phyloP scores from a whole-genome alignment of 805 yeast species.

The Lipomyces kockii region DNA sequence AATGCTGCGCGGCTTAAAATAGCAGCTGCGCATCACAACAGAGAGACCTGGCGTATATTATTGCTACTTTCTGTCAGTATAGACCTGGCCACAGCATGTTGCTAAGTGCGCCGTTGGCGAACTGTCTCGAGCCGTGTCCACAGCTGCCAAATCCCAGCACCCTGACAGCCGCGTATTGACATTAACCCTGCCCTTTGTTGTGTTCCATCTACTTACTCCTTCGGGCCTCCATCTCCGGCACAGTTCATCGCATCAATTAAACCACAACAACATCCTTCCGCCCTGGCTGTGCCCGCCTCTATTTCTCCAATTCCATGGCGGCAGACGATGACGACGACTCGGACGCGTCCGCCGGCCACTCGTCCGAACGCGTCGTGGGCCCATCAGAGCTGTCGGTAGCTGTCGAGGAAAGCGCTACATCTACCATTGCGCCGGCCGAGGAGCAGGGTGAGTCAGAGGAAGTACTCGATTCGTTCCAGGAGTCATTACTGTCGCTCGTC shows the following conservation, averaged over 20 bases:
- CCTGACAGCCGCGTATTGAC: too few species aligned
- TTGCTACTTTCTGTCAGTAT: too few species aligned
- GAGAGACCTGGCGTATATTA: too few species aligned
- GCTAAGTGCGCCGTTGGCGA: too few species aligned
- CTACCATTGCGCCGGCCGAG: neutral
- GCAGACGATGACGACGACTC: neutral
- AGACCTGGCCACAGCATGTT: too few species aligned
- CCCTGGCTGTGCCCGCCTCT: neutral
- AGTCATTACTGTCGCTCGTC: constrained; percentile 10
- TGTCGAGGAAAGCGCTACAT: neutral
- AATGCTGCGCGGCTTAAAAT: too few species aligned
- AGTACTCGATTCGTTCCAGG: neutral
- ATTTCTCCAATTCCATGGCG: neutral
- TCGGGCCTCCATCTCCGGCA: too few species aligned
- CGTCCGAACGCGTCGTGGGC: neutral
- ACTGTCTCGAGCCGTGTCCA: too few species aligned
- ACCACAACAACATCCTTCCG: neutral
- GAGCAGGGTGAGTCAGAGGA: neutral
- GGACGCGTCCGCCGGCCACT: neutral
- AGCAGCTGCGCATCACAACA: too few species aligned
- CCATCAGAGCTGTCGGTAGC: neutral
- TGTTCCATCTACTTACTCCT: too few species aligned
- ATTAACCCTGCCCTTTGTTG: too few species aligned
- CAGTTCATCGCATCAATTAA: neutral
- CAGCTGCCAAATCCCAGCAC: too few species aligned